A percentile compares a stretch with the other conserved stretches of the same genome.
These are phyloP conservation scores for Yarrowia sp. DNA, from an alignment of 805 yeast genomes.

Conservation along the genomic window DNA sequence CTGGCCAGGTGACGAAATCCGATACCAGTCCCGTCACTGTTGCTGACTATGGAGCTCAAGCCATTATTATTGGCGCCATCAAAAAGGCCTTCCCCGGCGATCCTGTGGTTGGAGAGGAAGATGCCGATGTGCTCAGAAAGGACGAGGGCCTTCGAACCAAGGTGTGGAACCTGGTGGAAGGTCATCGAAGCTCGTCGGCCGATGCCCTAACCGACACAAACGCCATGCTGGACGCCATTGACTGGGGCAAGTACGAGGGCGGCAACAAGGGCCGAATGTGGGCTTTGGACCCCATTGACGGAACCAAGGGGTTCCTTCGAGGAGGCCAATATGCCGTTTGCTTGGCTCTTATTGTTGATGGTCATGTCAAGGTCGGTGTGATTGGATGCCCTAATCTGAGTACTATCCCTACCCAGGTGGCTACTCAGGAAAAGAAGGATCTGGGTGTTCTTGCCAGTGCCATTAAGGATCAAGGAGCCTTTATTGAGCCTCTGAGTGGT, in stretches of 20 bases:
- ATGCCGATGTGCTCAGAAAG: constrained; percentile 63
- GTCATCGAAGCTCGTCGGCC: constrained; percentile 40
- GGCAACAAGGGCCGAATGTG: constrained; percentile 81
- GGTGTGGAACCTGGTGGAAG: constrained; percentile 58
- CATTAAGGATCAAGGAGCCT: constrained; percentile 65
- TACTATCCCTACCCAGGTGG: constrained; percentile 42
- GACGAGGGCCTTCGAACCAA: constrained; percentile 48
- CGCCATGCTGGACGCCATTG: constrained; percentile 64
- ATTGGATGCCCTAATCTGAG: constrained; percentile 95
- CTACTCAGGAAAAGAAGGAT: constrained; percentile 28
- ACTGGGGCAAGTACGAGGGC: constrained; percentile 76
- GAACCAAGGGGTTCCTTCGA: constrained; percentile 93
- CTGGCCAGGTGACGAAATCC: constrained; percentile 57
- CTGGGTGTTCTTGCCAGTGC: constrained; percentile 78
- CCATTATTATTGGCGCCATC: constrained; percentile 82
- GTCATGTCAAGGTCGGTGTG: constrained; percentile 81
- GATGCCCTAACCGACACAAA: constrained; percentile 41
- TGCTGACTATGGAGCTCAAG: constrained; percentile 97
- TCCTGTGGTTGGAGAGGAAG: constrained; percentile 92
- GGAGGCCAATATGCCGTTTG: constrained; percentile 98
- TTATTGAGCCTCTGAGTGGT: constrained; percentile 46
- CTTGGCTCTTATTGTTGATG: constrained; percentile 81
- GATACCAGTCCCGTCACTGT: constrained; percentile 93
- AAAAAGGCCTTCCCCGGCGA: constrained; percentile 77
- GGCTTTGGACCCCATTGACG: constrained; percentile 98